phyloP scores from a whole-genome alignment of 768 basidiomycete species.

The Mycena amicta region DNA sequence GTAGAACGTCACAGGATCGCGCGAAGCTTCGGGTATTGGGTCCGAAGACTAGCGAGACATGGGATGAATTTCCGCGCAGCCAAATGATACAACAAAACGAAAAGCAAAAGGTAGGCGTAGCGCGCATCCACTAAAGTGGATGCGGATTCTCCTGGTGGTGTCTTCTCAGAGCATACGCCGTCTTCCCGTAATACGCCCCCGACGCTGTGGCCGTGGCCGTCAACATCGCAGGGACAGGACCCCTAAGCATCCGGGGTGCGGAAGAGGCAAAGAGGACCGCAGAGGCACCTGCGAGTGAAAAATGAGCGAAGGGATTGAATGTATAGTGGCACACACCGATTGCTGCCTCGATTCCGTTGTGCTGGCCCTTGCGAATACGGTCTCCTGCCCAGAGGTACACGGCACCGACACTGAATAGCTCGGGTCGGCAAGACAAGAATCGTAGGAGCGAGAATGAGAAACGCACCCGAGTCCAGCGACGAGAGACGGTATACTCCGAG shows the following conservation, averaged over 20 bases:
- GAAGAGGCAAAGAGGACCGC: constrained; percentile 76
- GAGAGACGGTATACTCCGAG: constrained; percentile 78
- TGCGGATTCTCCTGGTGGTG: not conserved
- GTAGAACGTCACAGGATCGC: not conserved
- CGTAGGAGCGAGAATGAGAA: not conserved
- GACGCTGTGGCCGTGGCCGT: constrained; percentile 62
- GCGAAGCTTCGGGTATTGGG: not conserved
- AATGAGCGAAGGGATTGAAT: not conserved
- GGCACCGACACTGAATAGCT: constrained; percentile 61
- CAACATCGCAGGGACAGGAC: constrained; percentile 69
- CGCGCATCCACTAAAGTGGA: not conserved
- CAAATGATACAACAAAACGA: not conserved
- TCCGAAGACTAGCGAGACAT: not conserved
- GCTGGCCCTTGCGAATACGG: constrained; percentile 68
- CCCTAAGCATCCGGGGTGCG: constrained; percentile 69
- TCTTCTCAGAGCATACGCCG: constrained; percentile 45
- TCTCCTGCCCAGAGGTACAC: constrained; percentile 82
- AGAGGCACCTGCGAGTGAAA: constrained; percentile 57
- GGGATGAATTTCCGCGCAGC: not conserved
- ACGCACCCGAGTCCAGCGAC: constrained; percentile 79
- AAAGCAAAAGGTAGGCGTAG: not conserved
- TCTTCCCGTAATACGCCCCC: constrained; percentile 70
- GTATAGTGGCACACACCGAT: constrained; percentile 53
- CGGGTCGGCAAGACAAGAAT: not conserved
- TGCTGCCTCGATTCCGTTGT: constrained; percentile 78